A percentile compares a stretch with the other conserved stretches of the same genome.
Evolutionary conservation across 129 eudicot species (phyloP).

Genomic region (Scalesia atractyloides): DNA sequence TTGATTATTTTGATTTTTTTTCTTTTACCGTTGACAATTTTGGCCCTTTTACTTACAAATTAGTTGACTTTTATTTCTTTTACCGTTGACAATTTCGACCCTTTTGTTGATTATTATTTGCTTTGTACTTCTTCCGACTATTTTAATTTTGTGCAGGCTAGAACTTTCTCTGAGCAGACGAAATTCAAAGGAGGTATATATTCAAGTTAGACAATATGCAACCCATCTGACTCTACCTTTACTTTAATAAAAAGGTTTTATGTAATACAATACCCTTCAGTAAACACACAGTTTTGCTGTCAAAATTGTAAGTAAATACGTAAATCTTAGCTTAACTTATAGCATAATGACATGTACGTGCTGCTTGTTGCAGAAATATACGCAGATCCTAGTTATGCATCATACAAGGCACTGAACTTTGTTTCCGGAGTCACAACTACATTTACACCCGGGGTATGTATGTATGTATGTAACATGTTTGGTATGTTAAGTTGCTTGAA

Average conservation of each 20-base stretch:
- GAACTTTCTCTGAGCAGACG: slow-evolving; percentile 67
- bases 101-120: no score
- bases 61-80: no score
- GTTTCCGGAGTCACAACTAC: slow-evolving; percentile 87
- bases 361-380: slow-evolving; percentile 72
- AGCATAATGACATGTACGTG: slow-evolving; percentile 8
- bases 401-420: slow-evolving; percentile 78
- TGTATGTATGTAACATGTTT: slow-evolving; percentile 51
- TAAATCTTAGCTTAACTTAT: background rate
- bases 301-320: background rate
- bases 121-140: no score
- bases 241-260: background rate
- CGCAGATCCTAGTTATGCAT: slow-evolving; percentile 85
- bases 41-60: background rate
- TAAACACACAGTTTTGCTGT: background rate
- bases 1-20: slow-evolving; percentile 7
- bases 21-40: background rate
- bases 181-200: slow-evolving; percentile 83
- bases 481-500: slow-evolving; percentile 3
- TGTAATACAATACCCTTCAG: background rate
- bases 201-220: slow-evolving; percentile 2
- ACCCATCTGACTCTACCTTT: background rate
- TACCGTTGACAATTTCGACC: no score
- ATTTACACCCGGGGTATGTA: slow-evolving; percentile 93
- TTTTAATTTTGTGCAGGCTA: slow-evolving; percentile 58